Evolutionary conservation across 495 filamentous ascomycete genomes (phyloP), one percentile per base, ranked within the genome.

Genomic region (Hypoxylon lenormandii): DNA sequence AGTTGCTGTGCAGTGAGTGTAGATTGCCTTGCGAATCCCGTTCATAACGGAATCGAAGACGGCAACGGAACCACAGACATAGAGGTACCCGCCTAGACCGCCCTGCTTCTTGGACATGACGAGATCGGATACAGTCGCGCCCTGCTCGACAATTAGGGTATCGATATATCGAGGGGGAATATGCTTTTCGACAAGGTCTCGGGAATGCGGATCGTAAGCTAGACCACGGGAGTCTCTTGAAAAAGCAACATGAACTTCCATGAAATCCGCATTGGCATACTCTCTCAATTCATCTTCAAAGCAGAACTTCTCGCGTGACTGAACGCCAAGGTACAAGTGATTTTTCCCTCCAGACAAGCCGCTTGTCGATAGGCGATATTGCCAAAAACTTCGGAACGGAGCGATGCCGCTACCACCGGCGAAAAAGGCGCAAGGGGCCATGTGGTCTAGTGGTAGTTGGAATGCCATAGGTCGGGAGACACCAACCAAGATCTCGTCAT

Each of bases 71-170:
- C 83, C 82, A 58, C 82, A 85, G 23, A 85, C 79, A 51, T 83
- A 85, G 28, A 85, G 76, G 40, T 84, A 83, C 4, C 82, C 82
- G 28, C 81, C 82, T 7, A 81, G 75, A 4, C 83, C 83, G 26
- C 83, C 82, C 36, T 83, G 81, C 51, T 80, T 82, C 72, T 81
- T 85, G 3, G 79, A 81, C 81, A 85, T 83, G 60, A 84, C 80
- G 13, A 85, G 76, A 66, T 85, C 82, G 8, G 80, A 82, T 21
- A 85, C 77, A 1, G 77, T 74, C 15, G 79, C 75, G 1, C 77
- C 78, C 57, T 84, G 80, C 64, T 84, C 81, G 15, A 80, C 76
- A 23, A 85, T 84, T 5, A 82, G 69, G 8, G 76, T 70, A 68
- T 84, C 82, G 19, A 84, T 81, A 60, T 84, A 85, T n/a, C 82